Evolutionary conservation across 2,329 filamentous ascomycete genomes (phyloP), one percentile per base, ranked within the genome.

Genomic region (Didymella exigua): DNA sequence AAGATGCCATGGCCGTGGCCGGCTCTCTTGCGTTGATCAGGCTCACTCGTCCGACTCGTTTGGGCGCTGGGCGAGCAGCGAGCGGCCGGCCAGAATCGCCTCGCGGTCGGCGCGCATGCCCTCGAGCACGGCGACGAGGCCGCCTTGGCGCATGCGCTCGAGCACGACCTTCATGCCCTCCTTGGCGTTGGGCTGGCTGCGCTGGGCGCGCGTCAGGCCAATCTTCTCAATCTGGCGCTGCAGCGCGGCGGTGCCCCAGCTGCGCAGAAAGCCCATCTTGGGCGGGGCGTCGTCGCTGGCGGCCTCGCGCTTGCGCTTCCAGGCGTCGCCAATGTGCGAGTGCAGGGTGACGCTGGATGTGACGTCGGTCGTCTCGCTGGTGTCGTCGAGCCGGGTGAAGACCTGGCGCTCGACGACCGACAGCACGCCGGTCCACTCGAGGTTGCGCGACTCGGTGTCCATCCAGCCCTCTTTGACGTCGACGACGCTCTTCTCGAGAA

Each of bases 131-230:
- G 76, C 86, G 14, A 89, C 85, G 16, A 90, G 77, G 0, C 88
- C 88, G 33, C 87, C 87, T 54, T 81, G 79, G 49, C 88, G 79
- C 69, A 90, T 74, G 42, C 90, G 81, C 74, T 92, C 89, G 19
- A 95, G 80, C 8, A 95, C 90, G 31, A 93, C 85, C 52, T 85
- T 86, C 90, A 95, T 93, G 43, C 90, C 90, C 72, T 93, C 89
- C 44, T 89, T 86, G 63, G 89, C 90, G 78, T 93, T 93, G 46
- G 88, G 86, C 66, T 93, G 82, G 70, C 90, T 89, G 66, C 89
- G 88, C 61, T 88, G 84, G 5, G 90, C 91, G 71, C 90, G 89
- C 68, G 86, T 88, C 33, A 90, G 86, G 10, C 89, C 89, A 57
- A 93, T 87, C 49, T 84, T 84, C 77, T 95, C 90, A 67, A 95